Evolutionary conservation across 1,284 basidiomycete species (phyloP).

Genomic region (Melampsora occidentalis): DNA sequence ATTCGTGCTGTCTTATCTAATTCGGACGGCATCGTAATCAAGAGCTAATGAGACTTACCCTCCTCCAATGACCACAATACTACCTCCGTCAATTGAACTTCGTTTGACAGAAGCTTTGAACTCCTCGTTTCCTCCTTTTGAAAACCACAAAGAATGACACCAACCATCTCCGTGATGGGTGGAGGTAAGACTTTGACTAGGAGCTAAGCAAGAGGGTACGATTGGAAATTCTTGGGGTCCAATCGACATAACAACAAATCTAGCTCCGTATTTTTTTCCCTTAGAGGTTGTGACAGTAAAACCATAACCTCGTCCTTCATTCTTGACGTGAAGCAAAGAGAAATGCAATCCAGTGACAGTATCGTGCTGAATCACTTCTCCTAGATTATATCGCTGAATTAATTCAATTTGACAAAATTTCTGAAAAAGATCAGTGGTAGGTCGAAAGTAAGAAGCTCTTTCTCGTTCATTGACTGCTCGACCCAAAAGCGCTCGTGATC

Average conservation of each 20-base stretch:
- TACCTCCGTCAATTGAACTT: slow-evolving; percentile 5
- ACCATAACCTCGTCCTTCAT: slow-evolving; percentile 19
- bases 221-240: slow-evolving; percentile 36
- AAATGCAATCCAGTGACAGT: slow-evolving; percentile 15
- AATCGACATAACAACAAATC: slow-evolving; percentile 42
- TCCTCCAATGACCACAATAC: slow-evolving; percentile 41
- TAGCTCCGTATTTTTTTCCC: slow-evolving; percentile 36
- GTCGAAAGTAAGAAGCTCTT: slow-evolving; percentile 36
- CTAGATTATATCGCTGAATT: slow-evolving; percentile 31
- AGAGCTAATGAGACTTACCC: slow-evolving; percentile 17
- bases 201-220: slow-evolving; percentile 24
- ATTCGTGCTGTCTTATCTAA: neutral
- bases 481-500: slow-evolving; percentile 29
- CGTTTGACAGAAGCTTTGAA: slow-evolving; percentile 38
- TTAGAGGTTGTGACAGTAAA: slow-evolving; percentile 26
- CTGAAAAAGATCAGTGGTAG: slow-evolving; percentile 26
- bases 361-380: slow-evolving; percentile 24
- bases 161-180: slow-evolving; percentile 35
- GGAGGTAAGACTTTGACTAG: neutral
- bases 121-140: slow-evolving; percentile 31
- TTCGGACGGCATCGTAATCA: too few relatives aligned
- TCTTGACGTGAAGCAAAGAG: slow-evolving; percentile 27
- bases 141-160: slow-evolving; percentile 42
- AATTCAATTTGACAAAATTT: slow-evolving; percentile 36
- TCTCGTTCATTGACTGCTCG: slow-evolving; percentile 37